Percentiles rank a stretch among this genome's conserved stretches.
Conservation (phyloP, 192 early-diverging fungal genomes). For the Borealophlyctis nickersoniae region DNA sequence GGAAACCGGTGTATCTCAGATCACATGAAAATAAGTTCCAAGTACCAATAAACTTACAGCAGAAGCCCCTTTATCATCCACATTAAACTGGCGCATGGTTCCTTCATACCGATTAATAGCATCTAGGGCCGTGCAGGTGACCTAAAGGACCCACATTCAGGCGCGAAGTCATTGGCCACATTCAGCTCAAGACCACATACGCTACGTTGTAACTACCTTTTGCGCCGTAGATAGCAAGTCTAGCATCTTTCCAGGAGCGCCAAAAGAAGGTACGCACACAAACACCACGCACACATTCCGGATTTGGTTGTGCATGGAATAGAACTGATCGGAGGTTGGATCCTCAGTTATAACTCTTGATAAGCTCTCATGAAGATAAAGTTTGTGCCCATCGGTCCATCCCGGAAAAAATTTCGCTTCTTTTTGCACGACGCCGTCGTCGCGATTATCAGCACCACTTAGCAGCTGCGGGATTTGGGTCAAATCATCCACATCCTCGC, state of each 20-base stretch:
- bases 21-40: too few relatives aligned
- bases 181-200: neutral
- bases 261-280: neutral
- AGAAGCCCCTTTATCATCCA: neutral
- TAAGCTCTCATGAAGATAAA: neutral
- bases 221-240: neutral
- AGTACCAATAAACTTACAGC: neutral
- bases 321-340: neutral
- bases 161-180: neutral
- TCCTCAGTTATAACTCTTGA: neutral
- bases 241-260: neutral
- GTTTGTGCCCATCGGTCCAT: neutral
- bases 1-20: too few relatives aligned
- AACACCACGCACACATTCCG: neutral
- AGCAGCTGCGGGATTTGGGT: neutral
- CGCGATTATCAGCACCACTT: neutral
- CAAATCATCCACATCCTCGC: neutral
- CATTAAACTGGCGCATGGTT: neutral
- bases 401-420: neutral
- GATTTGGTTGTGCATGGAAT: neutral
- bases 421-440: neutral
- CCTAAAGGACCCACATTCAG: neutral
- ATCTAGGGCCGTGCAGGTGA: neutral
- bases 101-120: neutral
- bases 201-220: too few relatives aligned